Percentiles rank a stretch among this genome's conserved stretches.
These are phyloP conservation scores for Byssochlamys sp. DNA, from an alignment of 2,329 filamentous ascomycete species.

Conservation along the genomic window DNA sequence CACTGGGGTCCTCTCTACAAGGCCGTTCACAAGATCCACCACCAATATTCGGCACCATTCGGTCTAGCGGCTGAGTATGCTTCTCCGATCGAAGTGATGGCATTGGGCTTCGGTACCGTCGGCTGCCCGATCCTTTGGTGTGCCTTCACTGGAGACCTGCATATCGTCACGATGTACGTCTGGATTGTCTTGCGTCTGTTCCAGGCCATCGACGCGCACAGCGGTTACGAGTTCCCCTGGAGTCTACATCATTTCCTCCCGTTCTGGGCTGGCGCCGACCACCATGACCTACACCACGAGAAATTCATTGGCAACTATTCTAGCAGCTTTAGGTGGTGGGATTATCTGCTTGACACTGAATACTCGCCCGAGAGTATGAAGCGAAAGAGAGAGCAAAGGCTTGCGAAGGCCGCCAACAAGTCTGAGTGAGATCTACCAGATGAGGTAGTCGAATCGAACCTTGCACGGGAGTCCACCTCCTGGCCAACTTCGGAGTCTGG, in stretches of 20 bases:
- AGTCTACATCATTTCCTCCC: conserved; percentile 88
- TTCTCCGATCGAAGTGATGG: conserved; percentile 92
- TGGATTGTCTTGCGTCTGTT: conserved; percentile 91
- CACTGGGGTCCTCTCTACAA: conserved; percentile 95
- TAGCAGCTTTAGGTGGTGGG: conserved; percentile 98
- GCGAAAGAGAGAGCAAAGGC: conserved; percentile 59
- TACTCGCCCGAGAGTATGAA: conserved; percentile 78
- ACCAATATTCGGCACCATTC: conserved; percentile 96
- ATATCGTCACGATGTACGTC: conserved; percentile 93
- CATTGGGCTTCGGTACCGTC: conserved; percentile 79
- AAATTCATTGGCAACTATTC: conserved; percentile 97
- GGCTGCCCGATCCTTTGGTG: conserved; percentile 75
- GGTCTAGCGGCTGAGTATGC: conserved; percentile 95
- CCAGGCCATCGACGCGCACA: conserved; percentile 96
- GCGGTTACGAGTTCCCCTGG: conserved; percentile 97
- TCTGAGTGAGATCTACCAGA: not conserved
- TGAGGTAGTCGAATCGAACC: not conserved
- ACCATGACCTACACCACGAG: conserved; percentile 96
- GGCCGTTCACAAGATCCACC: conserved; percentile 95
- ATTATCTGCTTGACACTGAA: conserved; percentile 87
- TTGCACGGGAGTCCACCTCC: not conserved
- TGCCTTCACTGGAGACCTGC: conserved; percentile 71
- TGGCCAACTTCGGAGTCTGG: not conserved
- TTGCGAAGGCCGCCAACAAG: conserved; percentile 14
- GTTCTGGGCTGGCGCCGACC: conserved; percentile 94